These are phyloP conservation scores for Lophiotrema nucula DNA, from an alignment of 495 filamentous ascomycete genomes.

Conservation along the genomic window DNA sequence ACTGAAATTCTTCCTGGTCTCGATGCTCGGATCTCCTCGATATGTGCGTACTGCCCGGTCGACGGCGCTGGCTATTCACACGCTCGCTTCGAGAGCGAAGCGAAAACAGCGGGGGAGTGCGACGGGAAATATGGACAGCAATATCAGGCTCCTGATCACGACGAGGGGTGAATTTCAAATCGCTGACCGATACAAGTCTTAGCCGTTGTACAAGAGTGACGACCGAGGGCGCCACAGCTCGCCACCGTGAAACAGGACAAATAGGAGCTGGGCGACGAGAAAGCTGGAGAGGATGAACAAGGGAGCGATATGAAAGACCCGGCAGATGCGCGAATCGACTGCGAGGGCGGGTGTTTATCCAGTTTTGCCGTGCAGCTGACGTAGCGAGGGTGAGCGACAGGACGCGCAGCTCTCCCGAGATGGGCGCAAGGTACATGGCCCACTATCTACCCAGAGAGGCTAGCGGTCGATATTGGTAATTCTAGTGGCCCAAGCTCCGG, in stretches of 20 bases:
- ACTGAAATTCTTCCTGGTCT: too few species aligned
- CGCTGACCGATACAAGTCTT: background rate
- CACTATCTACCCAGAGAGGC: background rate
- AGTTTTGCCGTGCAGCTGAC: conserved; percentile 4
- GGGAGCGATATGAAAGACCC: background rate
- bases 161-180: conserved; percentile 4
- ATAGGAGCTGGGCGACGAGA: too few species aligned
- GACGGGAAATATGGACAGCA: too few species aligned
- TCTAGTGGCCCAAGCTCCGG: background rate
- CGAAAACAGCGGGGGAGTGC: background rate
- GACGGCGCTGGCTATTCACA: too few species aligned
- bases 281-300: background rate
- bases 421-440: background rate
- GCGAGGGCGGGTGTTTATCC: conserved; percentile 11
- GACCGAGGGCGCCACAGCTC: background rate
- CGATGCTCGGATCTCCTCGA: too few species aligned
- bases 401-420: background rate
- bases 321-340: background rate
- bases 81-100: background rate
- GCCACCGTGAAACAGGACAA: background rate
- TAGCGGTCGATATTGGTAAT: background rate
- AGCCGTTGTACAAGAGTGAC: background rate
- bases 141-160: too few species aligned
- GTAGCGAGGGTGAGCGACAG: background rate
- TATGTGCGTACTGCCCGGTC: too few species aligned